These are phyloP conservation scores for Musa beccarii DNA, from an alignment of 176 grass and related monocot species.

Conservation along the genomic window DNA sequence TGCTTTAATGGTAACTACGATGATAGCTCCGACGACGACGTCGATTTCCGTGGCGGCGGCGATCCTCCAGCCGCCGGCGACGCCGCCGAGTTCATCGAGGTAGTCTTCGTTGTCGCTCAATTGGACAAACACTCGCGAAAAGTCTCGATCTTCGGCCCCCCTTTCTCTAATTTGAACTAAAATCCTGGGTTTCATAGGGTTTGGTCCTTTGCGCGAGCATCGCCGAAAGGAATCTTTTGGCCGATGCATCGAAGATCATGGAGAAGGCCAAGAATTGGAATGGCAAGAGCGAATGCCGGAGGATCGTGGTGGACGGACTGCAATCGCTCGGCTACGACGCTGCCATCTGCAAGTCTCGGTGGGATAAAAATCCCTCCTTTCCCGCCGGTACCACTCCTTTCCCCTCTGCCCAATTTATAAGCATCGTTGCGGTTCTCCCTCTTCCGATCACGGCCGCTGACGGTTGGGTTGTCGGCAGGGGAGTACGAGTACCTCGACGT, in stretches of 20 bases:
- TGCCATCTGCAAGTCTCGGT: conserved; percentile 65
- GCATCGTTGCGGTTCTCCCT: background rate
- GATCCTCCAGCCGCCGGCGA: conserved; percentile 26
- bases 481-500: conserved; percentile 96
- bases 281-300: conserved; percentile 47
- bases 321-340: conserved; percentile 67
- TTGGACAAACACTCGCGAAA: background rate
- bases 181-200: conserved; percentile 27
- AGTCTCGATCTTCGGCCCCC: background rate
- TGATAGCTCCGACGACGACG: conserved; percentile 73
- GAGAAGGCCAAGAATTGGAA: conserved; percentile 38
- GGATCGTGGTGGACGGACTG: conserved; percentile 63
- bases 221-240: conserved; percentile 72
- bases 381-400: conserved; percentile 5
- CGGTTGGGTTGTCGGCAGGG: conserved; percentile 22
- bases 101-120: conserved; percentile 5
- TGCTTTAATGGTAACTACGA: conserved; percentile 89
- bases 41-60: conserved; percentile 47
- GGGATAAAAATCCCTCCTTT: conserved; percentile 60
- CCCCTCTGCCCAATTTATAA: background rate
- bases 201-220: conserved; percentile 58
- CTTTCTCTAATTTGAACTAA: background rate
- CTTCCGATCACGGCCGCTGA: conserved; percentile 6
- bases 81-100: conserved; percentile 57
- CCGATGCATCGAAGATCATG: conserved; percentile 56